phyloP scores from a whole-genome alignment of 2,329 filamentous ascomycete species.

The Aspergillus ruber region DNA sequence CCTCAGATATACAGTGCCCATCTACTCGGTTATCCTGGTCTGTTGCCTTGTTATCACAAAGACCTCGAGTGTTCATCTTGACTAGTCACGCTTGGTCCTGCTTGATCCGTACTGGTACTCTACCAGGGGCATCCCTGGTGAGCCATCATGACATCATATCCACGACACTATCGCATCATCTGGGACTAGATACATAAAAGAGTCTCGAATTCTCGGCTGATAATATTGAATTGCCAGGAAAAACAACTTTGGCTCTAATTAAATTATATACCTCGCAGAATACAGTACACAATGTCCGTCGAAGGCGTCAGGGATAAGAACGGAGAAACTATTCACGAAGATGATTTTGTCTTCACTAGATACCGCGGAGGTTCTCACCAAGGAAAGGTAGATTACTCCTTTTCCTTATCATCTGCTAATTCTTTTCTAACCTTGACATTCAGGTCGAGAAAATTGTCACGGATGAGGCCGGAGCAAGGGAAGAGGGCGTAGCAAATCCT shows the following conservation, averaged over 20 bases:
- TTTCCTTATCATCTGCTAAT: constrained; percentile 2
- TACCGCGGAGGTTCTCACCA: constrained; percentile 17
- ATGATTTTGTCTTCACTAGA: constrained; percentile 17
- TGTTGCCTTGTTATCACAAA: too few relatives aligned
- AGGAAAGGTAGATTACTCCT: constrained; percentile 13
- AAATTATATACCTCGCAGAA: neutral
- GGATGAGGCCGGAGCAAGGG: constrained; percentile 13
- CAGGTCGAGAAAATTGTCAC: constrained; percentile 19
- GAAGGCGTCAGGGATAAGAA: constrained; percentile 16
- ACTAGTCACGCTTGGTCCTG: too few relatives aligned
- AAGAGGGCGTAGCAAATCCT: constrained; percentile 19
- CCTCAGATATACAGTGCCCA: too few relatives aligned
- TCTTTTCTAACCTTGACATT: neutral
- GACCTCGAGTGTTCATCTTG: too few relatives aligned
- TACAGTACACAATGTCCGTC: constrained; percentile 11
- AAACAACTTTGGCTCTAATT: neutral
- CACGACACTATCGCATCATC: neutral
- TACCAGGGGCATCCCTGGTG: too few relatives aligned
- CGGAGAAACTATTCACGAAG: constrained; percentile 14
- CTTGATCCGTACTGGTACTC: too few relatives aligned
- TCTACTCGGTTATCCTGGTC: too few relatives aligned
- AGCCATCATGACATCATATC: neutral
- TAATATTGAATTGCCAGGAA: too few relatives aligned
- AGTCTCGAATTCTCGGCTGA: too few relatives aligned
- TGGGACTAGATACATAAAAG: neutral